phyloP scores from a whole-genome alignment of 2,329 filamentous ascomycete genomes.

The Phialemonium atrogriseum region DNA sequence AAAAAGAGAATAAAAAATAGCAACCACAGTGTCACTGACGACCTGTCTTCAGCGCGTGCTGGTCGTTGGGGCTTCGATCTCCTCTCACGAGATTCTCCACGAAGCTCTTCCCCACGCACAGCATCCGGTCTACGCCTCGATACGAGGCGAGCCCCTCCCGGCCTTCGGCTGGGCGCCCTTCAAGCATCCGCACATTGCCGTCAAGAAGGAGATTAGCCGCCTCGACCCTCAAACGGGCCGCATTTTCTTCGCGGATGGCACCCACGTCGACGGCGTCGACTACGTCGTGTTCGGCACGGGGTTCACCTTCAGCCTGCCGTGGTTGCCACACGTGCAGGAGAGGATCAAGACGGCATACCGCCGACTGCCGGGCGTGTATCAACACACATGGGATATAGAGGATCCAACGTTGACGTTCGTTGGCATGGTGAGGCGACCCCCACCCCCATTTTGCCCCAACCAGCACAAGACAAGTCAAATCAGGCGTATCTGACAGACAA shows the following conservation, averaged over 20 bases:
- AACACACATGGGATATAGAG: constrained; percentile 45
- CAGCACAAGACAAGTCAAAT: constrained; percentile 25
- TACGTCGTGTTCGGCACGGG: constrained; percentile 59
- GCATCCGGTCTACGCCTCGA: constrained; percentile 39
- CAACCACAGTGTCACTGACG: constrained; percentile 20
- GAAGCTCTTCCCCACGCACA: constrained; percentile 38
- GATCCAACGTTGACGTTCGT: constrained; percentile 51
- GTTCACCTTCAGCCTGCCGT: constrained; percentile 56
- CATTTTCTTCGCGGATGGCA: constrained; percentile 50
- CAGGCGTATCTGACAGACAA: too few species aligned
- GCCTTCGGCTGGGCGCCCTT: constrained; percentile 55
- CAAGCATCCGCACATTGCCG: constrained; percentile 42
- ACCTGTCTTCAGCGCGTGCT: constrained; percentile 40
- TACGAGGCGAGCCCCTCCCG: constrained; percentile 36
- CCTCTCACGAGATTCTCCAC: constrained; percentile 52
- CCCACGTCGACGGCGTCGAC: constrained; percentile 44
- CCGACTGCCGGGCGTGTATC: constrained; percentile 46
- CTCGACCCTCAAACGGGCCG: too few species aligned
- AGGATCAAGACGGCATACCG: too few species aligned
- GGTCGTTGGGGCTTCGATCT: constrained; percentile 56
- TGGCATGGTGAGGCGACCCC: constrained; percentile 42
- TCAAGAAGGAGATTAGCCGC: constrained; percentile 33
- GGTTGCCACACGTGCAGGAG: constrained; percentile 41
- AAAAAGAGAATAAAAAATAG: constrained; percentile 31
- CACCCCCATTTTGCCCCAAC: constrained; percentile 37